Conservation (phyloP, 1,284 basidiomycete species). For the Austroboletus olivaceoglutinosus region DNA sequence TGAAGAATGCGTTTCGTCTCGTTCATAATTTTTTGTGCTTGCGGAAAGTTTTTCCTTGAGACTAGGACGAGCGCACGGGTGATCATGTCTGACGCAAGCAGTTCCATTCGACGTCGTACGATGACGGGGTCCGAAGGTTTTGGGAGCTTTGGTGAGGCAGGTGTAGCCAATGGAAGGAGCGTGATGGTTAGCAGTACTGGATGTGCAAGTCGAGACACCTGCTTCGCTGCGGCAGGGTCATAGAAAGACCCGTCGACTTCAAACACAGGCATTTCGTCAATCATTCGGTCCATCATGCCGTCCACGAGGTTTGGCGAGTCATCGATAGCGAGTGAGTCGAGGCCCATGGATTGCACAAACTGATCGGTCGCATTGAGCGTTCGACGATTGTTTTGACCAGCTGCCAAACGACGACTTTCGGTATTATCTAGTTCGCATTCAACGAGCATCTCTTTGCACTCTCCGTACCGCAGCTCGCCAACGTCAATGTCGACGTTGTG, state of each 20-base stretch:
- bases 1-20: conserved; percentile 88
- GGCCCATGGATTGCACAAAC: conserved; percentile 77
- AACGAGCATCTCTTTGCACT: conserved; percentile 90
- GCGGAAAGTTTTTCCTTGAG: conserved; percentile 79
- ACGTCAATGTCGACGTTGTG: conserved; percentile 94
- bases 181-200: conserved; percentile 89
- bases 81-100: conserved; percentile 92
- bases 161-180: conserved; percentile 59
- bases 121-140: conserved; percentile 78
- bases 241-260: conserved; percentile 92
- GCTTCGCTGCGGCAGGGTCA: conserved; percentile 79
- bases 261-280: conserved; percentile 89
- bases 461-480: conserved; percentile 89
- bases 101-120: conserved; percentile 89
- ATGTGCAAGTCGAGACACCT: conserved; percentile 80
- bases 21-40: conserved; percentile 82
- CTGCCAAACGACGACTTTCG: conserved; percentile 44
- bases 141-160: conserved; percentile 43
- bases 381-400: conserved; percentile 29
- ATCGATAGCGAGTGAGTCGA: conserved; percentile 69
- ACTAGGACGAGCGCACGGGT: conserved; percentile 88
- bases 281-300: conserved; percentile 87
- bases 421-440: conserved; percentile 88
- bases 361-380: conserved; percentile 72
- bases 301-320: conserved; percentile 71